These are phyloP conservation scores for Trichomonas gallinae DNA, from an alignment of 208 protist genomes.

Conservation along the genomic window DNA sequence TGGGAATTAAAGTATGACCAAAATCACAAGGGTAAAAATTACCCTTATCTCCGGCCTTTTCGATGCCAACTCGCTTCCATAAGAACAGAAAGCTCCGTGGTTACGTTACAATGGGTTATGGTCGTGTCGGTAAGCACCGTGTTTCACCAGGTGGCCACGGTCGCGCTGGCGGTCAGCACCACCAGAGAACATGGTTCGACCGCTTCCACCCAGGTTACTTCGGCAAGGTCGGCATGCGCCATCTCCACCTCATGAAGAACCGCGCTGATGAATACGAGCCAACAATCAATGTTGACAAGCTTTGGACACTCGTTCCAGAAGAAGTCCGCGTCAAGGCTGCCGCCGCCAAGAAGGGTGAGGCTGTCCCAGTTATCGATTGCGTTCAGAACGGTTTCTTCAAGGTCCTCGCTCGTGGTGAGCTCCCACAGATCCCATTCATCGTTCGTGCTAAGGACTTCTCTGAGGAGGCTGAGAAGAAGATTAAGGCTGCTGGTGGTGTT, in stretches of 20 bases:
- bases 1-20: too few species aligned
- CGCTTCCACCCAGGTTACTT: conserved; percentile 98
- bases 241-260: conserved; percentile 82
- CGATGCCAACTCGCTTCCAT: conserved; percentile 37
- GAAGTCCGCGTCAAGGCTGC: conserved; percentile 55
- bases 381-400: conserved; percentile 88
- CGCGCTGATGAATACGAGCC: conserved; percentile 64
- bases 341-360: conserved; percentile 56
- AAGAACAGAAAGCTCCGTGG: conserved; percentile 48
- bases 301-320: conserved; percentile 87
- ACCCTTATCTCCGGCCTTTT: not conserved
- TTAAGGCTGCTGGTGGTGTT: conserved; percentile 86
- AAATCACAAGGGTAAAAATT: too few species aligned
- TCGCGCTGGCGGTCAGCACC: conserved; percentile 98
- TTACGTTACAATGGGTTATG: conserved; percentile 41
- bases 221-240: conserved; percentile 98
- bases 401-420: conserved; percentile 91
- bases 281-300: conserved; percentile 92
- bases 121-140: conserved; percentile 84
- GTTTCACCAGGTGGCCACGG: conserved; percentile 98
- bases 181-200: conserved; percentile 97
- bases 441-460: conserved; percentile 97
- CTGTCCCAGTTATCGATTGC: conserved; percentile 93
- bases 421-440: conserved; percentile 88
- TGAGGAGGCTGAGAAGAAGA: conserved; percentile 95